Evolutionary conservation across 1,284 basidiomycete genomes (phyloP).

Genomic region (Porphyrellus sp.): DNA sequence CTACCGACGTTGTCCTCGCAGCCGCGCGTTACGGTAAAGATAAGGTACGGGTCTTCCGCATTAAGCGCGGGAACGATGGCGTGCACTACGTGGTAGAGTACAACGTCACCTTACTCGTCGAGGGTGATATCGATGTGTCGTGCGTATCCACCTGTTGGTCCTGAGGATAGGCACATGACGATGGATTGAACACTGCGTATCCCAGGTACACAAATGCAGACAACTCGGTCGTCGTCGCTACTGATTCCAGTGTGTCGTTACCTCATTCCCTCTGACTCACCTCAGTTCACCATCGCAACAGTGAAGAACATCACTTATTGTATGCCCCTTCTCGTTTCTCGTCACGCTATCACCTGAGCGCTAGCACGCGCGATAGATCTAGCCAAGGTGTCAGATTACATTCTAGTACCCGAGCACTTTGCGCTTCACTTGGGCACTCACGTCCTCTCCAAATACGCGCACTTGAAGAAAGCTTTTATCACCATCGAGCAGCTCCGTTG

Average conservation of each 20-base stretch:
- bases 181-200: neutral
- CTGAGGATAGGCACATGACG: no score
- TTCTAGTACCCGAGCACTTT: constrained; percentile 81
- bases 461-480: constrained; percentile 74
- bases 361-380: constrained; percentile 55
- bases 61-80: constrained; percentile 65
- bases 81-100: constrained; percentile 80
- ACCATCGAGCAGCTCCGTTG: constrained; percentile 83
- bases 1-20: constrained; percentile 34
- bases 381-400: constrained; percentile 83
- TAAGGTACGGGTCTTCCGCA: constrained; percentile 78
- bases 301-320: constrained; percentile 94
- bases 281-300: constrained; percentile 27
- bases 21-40: constrained; percentile 82
- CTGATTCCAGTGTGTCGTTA: constrained; percentile 71
- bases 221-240: constrained; percentile 82
- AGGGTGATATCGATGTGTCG: constrained; percentile 77
- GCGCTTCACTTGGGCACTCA: constrained; percentile 85
- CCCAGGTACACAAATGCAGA: constrained; percentile 77
- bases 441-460: constrained; percentile 80
- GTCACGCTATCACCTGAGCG: neutral
- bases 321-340: constrained; percentile 35
- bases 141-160: constrained; percentile 28
- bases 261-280: neutral
- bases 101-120: constrained; percentile 72